Evolutionary conservation across 495 filamentous ascomycete species (phyloP), one percentile per base, ranked within the genome.

Genomic region (Staphylotrichum longicolle): DNA sequence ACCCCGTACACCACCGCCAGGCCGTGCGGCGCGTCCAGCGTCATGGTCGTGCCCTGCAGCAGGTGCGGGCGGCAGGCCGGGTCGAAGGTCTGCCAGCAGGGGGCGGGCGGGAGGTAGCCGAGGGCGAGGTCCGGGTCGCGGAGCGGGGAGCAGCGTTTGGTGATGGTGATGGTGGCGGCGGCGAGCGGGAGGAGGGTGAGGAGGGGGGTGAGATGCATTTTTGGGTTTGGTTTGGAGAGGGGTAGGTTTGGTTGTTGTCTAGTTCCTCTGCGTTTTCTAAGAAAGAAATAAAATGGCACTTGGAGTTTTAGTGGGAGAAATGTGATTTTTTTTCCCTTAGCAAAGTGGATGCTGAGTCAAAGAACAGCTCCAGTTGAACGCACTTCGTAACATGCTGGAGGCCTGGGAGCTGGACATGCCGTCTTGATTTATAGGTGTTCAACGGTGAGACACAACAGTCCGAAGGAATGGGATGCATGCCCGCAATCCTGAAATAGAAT

Each of bases 21-120:
- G 5, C 58, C 48, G 51, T 63, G 59, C 0, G 51, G 15, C 3
- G 64, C 52, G 66, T 67, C 57, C 32, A 71, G 20, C 11, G 59
- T 63, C 57, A 67, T 63, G 40, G 63, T 34, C 27, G 66, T 67
- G 32, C 40, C 55, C 6, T 7, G 2, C 9, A 20, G n/a, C 50
- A 68, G 42, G 50, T 56, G 63, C 10, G 68, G 59, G 14, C 37
- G 58, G 62, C 68, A 71, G 7, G 66, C 54, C 1, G 68, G 10
- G 55, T 68, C 60, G 40, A 66, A 65, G 8, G 57, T 58, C 54
- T 71, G 68, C 68, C 68, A 71, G 66, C 68, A 71, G 8, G 68
- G 66, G 0, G 66, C 68, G 2, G 68, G 68, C 3, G 68, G 68
- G 48, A 58, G 53, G 59, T 68, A 71, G 46, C 68, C 68, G 27